Base-by-base conservation (phyloP, 2,329 filamentous ascomycete genomes). In the Pezizomycotina sp. region DNA sequence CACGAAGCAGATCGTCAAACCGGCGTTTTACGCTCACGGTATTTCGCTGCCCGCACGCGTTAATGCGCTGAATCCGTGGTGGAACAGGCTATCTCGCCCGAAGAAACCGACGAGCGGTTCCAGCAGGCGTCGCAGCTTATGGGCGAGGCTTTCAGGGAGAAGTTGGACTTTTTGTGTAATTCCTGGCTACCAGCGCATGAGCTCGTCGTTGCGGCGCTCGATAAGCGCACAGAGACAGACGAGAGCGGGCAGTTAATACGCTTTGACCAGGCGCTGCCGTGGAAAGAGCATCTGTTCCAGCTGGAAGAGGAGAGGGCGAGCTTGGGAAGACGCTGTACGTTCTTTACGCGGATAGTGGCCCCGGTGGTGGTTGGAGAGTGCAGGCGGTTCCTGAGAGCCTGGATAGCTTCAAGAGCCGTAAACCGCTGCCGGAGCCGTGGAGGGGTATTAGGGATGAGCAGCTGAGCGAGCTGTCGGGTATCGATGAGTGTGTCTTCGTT, bases 201-300 rank as follows among this genome's bases (percentile, higher is more conserved):
- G 22, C 66, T 82, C 36, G 83, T 95, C 30, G 69, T 74, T 48
- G 60, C 69, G 26, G 83, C 86, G 6, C 92, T 89, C 56, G 62
- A 65, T 21, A 66, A 68, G 46, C 74, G 86, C 36, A 55, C 60
- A 18, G 63, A 77, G 48, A 69, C 72, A 53, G 79, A 92, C 55
- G 53, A 74, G 6, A 62, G 74, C 47, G 84, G 84, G 38, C 74
- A 81, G 45, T 71, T 95, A 42, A 65, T 95, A 52, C 75, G 93
- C 16, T 68, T 98, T 38, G 69, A 77, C 46, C 74, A 79, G 55
- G 74, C 77, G 40, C 78, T 86, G 43, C 86, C 86, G 2, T 95
- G 89, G 89, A 89, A 92, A 57, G 86, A 95, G 53, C 89, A 98
- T 58, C 67, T 98, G 12, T 95, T 92, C 62, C 73, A 69, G 12